Conservation (phyloP, 129 eudicot genomes). For the Flaveria bidentis region DNA sequence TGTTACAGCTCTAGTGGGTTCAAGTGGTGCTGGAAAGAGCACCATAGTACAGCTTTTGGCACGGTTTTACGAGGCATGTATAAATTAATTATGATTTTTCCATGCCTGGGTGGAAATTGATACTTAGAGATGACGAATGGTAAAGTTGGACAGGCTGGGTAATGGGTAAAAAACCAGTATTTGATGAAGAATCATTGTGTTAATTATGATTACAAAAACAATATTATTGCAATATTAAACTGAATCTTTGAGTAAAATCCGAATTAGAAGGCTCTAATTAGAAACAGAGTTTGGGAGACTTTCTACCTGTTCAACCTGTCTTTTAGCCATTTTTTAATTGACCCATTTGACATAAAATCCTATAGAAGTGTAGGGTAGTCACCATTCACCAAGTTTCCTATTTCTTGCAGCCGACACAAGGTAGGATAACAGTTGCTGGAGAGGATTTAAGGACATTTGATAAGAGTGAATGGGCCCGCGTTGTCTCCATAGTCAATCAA, state of each 20-base stretch:
- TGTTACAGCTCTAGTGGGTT: constrained; percentile 89
- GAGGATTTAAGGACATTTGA: constrained; percentile 92
- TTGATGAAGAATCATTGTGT: not conserved
- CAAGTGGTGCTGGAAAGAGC: constrained; percentile 99
- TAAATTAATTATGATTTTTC: not conserved
- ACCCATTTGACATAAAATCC: not conserved
- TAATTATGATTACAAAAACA: not conserved
- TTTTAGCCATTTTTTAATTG: not conserved
- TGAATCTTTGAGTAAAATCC: not conserved
- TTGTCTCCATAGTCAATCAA: constrained; percentile 93
- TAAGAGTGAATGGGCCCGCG: constrained; percentile 98
- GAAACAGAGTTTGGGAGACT: not conserved
- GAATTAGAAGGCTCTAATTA: not conserved
- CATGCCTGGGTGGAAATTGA: not conserved
- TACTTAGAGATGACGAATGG: not conserved
- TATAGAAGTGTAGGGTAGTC: not conserved
- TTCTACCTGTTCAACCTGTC: not conserved
- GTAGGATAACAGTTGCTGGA: constrained; percentile 90
- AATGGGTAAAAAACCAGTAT: not conserved
- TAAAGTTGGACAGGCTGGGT: not conserved
- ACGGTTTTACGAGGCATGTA: constrained; percentile 82
- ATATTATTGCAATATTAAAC: not conserved
- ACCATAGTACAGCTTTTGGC: constrained; percentile 95
- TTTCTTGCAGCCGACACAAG: constrained; percentile 77
- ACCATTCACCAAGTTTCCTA: not conserved